Conservation (phyloP, 1,284 basidiomycete genomes). For the Cryptococcus maquisensis region DNA sequence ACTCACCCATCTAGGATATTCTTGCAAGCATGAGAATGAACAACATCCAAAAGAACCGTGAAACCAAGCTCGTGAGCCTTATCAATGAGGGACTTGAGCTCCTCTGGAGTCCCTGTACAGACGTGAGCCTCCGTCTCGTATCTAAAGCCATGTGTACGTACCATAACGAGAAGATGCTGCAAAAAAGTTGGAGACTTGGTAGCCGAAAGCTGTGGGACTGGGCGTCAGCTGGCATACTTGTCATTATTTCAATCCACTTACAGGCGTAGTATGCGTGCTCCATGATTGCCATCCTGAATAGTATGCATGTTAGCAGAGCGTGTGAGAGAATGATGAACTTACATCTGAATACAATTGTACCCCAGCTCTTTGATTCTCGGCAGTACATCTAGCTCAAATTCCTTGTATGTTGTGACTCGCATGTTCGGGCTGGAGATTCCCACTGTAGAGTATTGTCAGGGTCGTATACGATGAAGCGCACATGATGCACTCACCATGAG, state of each 20-base stretch:
- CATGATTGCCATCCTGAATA: conserved; percentile 78
- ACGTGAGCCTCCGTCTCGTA: background rate
- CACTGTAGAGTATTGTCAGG: conserved; percentile 51
- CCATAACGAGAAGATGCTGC: conserved; percentile 91
- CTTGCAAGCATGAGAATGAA: conserved; percentile 97
- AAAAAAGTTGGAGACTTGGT: conserved; percentile 97
- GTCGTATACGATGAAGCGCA: background rate
- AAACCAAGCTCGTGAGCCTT: conserved; percentile 90
- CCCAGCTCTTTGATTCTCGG: conserved; percentile 85
- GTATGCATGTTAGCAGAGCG: conserved; percentile 7
- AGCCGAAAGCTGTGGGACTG: conserved; percentile 74
- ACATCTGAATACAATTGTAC: conserved; percentile 92
- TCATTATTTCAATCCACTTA: conserved; percentile 50
- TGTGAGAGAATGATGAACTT: conserved; percentile 2
- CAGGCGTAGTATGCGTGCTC: conserved; percentile 98
- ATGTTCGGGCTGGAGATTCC: conserved; percentile 88
- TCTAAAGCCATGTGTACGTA: conserved; percentile 3
- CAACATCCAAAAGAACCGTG: conserved; percentile 89
- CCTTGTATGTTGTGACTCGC: conserved; percentile 89
- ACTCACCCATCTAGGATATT: conserved; percentile 78
- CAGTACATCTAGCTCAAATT: conserved; percentile 81
- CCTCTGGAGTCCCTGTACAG: conserved; percentile 69
- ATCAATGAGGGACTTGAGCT: conserved; percentile 91
- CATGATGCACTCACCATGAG: conserved; percentile 59
- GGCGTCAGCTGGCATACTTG: conserved; percentile 5